Conservation (phyloP, 441 rosid species). For the Mallotus japonicus region DNA sequence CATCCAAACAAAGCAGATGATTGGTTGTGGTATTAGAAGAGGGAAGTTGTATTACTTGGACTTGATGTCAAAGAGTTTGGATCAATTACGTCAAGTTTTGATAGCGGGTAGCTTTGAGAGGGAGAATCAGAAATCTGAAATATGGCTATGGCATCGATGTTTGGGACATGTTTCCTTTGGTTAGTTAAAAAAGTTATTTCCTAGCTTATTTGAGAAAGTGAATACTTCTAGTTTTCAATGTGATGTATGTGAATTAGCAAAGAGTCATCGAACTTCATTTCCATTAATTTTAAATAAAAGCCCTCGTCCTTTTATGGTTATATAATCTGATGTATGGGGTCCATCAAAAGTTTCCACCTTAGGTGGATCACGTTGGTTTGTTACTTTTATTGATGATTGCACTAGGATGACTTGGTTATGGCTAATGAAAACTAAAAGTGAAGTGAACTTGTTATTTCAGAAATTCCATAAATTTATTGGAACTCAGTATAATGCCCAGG, state of each 20-base stretch:
- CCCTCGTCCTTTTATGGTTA: background rate
- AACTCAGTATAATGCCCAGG: background rate
- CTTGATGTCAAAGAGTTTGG: background rate
- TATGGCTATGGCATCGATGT: background rate
- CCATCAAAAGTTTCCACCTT: background rate
- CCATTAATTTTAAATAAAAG: background rate
- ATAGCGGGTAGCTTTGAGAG: background rate
- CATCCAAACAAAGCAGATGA: background rate
- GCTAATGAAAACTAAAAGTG: slow-evolving; percentile 1
- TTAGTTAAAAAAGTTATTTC: slow-evolving; percentile 1
- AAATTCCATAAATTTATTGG: background rate
- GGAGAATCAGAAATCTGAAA: background rate
- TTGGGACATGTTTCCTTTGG: background rate
- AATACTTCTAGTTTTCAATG: background rate
- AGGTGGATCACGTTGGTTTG: background rate
- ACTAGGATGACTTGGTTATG: background rate
- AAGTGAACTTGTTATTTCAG: background rate
- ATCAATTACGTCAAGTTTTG: background rate
- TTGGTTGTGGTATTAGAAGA: slow-evolving; percentile 14
- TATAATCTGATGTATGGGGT: background rate
- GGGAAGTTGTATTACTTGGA: slow-evolving; percentile 1
- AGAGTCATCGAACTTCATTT: background rate
- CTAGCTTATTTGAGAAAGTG: background rate
- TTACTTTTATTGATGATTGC: slow-evolving; percentile 16
- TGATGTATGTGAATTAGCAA: slow-evolving; percentile 8